phyloP scores from a whole-genome alignment of 768 basidiomycete species.

The Gymnopilus junonius region DNA sequence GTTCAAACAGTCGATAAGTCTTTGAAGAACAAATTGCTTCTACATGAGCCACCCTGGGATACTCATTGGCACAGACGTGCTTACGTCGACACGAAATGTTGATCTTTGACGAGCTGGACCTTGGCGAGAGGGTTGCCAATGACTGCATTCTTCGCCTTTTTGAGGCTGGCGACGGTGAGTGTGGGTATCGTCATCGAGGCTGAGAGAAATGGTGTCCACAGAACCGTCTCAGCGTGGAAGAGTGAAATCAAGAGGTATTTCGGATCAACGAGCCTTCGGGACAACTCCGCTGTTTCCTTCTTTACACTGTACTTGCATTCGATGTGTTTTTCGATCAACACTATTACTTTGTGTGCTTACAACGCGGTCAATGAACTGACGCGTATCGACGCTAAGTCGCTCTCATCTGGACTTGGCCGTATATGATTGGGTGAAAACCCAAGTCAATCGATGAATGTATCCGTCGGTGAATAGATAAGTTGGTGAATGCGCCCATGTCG shows the following conservation, averaged over 20 bases:
- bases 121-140: conserved; percentile 84
- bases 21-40: neutral
- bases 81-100: conserved; percentile 58
- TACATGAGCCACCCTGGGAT: conserved; percentile 4
- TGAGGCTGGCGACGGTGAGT: conserved; percentile 47
- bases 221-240: neutral
- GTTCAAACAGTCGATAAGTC: conserved; percentile 62
- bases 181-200: conserved; percentile 9
- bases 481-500: too few species aligned
- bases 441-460: too few species aligned
- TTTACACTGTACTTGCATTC: too few species aligned
- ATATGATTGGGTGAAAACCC: too few species aligned
- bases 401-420: too few species aligned
- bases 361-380: too few species aligned
- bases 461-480: too few species aligned
- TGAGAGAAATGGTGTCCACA: neutral
- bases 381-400: too few species aligned
- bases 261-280: too few species aligned
- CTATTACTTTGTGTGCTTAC: too few species aligned
- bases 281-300: too few species aligned
- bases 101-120: conserved; percentile 57
- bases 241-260: neutral
- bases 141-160: conserved; percentile 73
- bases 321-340: too few species aligned
- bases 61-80: conserved; percentile 24